A percentile compares a stretch with the other conserved stretches of the same genome.
Conservation (phyloP, 2,329 filamentous ascomycete species). For the Scedosporium dehoogii region DNA sequence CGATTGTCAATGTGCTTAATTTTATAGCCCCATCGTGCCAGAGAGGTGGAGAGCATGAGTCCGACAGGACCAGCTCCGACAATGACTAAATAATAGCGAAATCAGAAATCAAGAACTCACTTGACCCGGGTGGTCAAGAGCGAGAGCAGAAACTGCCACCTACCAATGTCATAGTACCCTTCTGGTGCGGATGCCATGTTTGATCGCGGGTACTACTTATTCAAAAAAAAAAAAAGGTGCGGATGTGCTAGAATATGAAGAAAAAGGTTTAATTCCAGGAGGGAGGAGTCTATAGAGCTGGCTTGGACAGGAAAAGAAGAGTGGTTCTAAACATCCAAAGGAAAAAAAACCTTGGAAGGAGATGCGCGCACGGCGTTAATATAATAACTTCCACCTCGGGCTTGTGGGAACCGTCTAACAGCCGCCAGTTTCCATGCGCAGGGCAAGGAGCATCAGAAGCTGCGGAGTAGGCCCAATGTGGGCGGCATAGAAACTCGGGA, state of each 20-base stretch:
- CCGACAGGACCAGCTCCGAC: slow-evolving; percentile 85
- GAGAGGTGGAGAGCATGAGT: slow-evolving; percentile 75
- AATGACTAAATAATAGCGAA: slow-evolving; percentile 49
- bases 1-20: slow-evolving; percentile 94
- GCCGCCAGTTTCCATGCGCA: slow-evolving; percentile 5
- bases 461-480: neutral
- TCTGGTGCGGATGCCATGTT: slow-evolving; percentile 1
- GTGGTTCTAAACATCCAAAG: too few species aligned
- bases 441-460: neutral
- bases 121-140: neutral
- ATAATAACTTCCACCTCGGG: neutral
- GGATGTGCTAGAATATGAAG: too few species aligned
- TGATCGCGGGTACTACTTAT: neutral
- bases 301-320: too few species aligned
- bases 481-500: neutral
- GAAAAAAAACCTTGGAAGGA: too few species aligned
- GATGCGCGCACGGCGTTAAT: neutral
- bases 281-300: too few species aligned
- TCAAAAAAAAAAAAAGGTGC: too few species aligned
- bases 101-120: neutral
- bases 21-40: slow-evolving; percentile 87
- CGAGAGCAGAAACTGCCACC: neutral
- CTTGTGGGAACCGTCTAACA: neutral
- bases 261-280: too few species aligned
- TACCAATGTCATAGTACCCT: slow-evolving; percentile 35